A percentile compares a stretch with the other conserved stretches of the same genome.
Evolutionary conservation across 768 basidiomycete genomes (phyloP).

Genomic region (Nidula microcarpa): DNA sequence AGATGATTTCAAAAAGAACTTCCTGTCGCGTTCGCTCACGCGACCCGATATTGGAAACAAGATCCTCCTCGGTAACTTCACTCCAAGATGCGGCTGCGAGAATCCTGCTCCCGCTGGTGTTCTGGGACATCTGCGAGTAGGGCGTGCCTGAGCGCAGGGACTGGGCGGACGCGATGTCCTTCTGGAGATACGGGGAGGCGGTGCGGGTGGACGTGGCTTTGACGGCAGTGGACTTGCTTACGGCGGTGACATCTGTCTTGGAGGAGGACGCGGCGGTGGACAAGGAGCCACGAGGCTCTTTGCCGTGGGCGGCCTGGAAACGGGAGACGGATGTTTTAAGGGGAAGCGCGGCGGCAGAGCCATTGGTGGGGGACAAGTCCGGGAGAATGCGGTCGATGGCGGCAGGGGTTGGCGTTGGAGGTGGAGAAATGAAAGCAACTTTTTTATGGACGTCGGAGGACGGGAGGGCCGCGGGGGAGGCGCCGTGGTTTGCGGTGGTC

Average conservation of each 20-base stretch:
- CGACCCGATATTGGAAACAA: constrained; percentile 89
- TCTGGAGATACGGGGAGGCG: constrained; percentile 56
- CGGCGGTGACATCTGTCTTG: constrained; percentile 54
- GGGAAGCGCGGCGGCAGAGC: constrained; percentile 24
- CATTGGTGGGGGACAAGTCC: background rate
- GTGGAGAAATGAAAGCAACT: constrained; percentile 72
- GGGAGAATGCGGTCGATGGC: constrained; percentile 4
- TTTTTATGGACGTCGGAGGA: constrained; percentile 68
- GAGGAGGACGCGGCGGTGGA: constrained; percentile 62
- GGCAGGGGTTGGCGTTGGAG: constrained; percentile 35
- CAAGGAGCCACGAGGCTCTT: constrained; percentile 66
- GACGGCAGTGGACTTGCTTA: constrained; percentile 32
- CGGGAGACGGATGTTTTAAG: constrained; percentile 72
- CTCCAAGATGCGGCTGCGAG: constrained; percentile 85
- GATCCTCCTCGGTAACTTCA: constrained; percentile 90
- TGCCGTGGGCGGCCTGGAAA: constrained; percentile 71
- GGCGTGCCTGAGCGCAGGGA: constrained; percentile 81
- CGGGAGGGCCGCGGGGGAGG: constrained; percentile 15
- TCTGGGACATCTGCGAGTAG: constrained; percentile 73
- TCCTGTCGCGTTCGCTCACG: constrained; percentile 94
- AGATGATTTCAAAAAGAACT: constrained; percentile 95
- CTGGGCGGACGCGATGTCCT: constrained; percentile 51
- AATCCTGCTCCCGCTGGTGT: constrained; percentile 64
- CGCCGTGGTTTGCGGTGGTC: constrained; percentile 20
- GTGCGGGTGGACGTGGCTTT: constrained; percentile 62